phyloP scores from a whole-genome alignment of 805 yeast species.

The Candida pini region DNA sequence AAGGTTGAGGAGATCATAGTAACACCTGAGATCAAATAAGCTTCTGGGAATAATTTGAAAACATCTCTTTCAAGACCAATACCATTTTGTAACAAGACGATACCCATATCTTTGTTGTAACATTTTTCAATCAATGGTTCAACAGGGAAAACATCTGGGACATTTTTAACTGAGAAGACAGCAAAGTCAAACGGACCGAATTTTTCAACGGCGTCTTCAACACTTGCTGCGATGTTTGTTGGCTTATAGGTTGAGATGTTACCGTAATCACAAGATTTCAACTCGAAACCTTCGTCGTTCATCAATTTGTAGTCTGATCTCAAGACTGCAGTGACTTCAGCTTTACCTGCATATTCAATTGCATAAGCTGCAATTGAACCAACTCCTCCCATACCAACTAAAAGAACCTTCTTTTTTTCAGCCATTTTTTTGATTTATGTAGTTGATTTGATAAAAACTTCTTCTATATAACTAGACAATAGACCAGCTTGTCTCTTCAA shows the following conservation, averaged over 20 bases:
- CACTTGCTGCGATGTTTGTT: conserved; percentile 31
- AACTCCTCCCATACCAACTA: conserved; percentile 84
- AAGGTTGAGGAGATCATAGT: conserved; percentile 31
- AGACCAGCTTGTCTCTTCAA: too few relatives aligned
- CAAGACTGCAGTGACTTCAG: conserved; percentile 55
- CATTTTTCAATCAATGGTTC: conserved; percentile 29
- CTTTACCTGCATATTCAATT: conserved; percentile 40
- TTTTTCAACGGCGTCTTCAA: conserved; percentile 39
- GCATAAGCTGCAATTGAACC: conserved; percentile 74
- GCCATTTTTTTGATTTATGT: conserved; percentile 4
- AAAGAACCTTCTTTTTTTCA: conserved; percentile 37
- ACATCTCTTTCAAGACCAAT: conserved; percentile 33
- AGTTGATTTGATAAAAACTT: not conserved
- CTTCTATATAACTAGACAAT: not conserved
- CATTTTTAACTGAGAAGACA: conserved; percentile 56
- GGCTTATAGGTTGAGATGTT: conserved; percentile 50
- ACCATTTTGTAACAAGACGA: conserved; percentile 37
- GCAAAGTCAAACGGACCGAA: conserved; percentile 46
- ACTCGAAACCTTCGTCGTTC: conserved; percentile 45
- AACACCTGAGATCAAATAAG: conserved; percentile 34
- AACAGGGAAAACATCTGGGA: conserved; percentile 54
- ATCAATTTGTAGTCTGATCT: conserved; percentile 61
- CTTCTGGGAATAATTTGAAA: conserved; percentile 28
- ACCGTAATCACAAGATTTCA: conserved; percentile 63
- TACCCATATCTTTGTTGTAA: conserved; percentile 25